Percentiles rank a stretch among this genome's conserved stretches.
phyloP scores from a whole-genome alignment of 495 filamentous ascomycete species.

The Lepraria neglecta region DNA sequence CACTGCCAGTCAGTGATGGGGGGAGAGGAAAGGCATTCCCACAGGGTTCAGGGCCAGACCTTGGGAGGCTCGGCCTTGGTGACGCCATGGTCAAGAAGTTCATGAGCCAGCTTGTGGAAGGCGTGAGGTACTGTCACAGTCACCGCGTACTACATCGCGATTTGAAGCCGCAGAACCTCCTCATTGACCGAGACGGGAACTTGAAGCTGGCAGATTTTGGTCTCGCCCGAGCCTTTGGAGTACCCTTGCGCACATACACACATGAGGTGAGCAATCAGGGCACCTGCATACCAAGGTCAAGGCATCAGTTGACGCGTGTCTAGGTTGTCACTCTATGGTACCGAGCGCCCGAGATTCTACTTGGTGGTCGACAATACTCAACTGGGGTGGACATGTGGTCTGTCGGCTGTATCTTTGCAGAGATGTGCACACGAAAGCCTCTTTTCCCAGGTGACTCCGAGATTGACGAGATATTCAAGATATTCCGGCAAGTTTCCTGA shows the following conservation, averaged over 20 bases:
- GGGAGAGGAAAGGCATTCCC: constrained; percentile 84
- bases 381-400: constrained; percentile 99
- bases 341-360: constrained; percentile 92
- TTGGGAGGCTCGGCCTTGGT: constrained; percentile 70
- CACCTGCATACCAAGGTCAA: not conserved
- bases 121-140: constrained; percentile 91
- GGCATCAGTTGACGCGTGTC: constrained; percentile 12
- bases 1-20: constrained; percentile 82
- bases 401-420: constrained; percentile 95
- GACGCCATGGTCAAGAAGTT: constrained; percentile 94
- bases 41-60: constrained; percentile 62
- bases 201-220: constrained; percentile 98
- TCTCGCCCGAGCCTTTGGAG: constrained; percentile 91
- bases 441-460: constrained; percentile 97
- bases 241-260: constrained; percentile 92
- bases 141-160: constrained; percentile 93
- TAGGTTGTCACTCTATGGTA: constrained; percentile 98
- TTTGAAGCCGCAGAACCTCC: constrained; percentile 94
- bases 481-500: constrained; percentile 69
- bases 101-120: constrained; percentile 88
- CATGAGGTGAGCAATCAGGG: constrained; percentile 60
- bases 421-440: constrained; percentile 98
- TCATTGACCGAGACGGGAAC: constrained; percentile 92
- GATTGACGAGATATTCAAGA: constrained; percentile 99
- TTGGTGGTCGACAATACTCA: constrained; percentile 94